Conservation (phyloP, 306 rosid genomes). For the Ziziphus jujuba region DNA sequence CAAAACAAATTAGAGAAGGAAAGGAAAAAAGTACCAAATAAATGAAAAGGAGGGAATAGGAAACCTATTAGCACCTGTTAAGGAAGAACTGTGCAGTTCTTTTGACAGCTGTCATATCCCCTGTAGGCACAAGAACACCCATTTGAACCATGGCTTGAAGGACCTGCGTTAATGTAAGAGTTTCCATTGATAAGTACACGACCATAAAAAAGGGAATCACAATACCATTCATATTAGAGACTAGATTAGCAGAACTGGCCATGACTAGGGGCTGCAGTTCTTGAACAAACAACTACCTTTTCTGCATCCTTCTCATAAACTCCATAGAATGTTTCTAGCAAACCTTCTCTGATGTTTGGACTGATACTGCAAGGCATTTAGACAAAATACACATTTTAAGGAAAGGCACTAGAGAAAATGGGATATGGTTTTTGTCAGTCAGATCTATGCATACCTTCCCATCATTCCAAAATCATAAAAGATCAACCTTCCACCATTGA, state of each 20-base stretch:
- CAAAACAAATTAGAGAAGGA: background rate
- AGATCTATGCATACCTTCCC: conserved; percentile 67
- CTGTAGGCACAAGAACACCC: conserved; percentile 99
- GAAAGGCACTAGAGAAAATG: conserved; percentile 20
- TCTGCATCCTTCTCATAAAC: conserved; percentile 95
- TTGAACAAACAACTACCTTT: conserved; percentile 51
- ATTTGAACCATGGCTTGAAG: conserved; percentile 96
- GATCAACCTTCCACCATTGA: conserved; percentile 99
- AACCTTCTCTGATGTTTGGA: conserved; percentile 91
- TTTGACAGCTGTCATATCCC: conserved; percentile 98
- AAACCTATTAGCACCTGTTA: conserved; percentile 55
- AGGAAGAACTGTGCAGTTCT: conserved; percentile 97
- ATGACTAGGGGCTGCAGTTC: conserved; percentile 7
- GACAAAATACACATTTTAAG: conserved; percentile 18
- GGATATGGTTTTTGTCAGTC: conserved; percentile 12
- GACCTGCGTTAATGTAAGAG: conserved; percentile 56
- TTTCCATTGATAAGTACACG: conserved; percentile 31
- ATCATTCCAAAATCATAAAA: conserved; percentile 99
- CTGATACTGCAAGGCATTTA: conserved; percentile 68
- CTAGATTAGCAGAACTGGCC: background rate
- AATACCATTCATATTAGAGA: conserved; percentile 13
- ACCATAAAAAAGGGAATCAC: conserved; percentile 7
- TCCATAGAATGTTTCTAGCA: conserved; percentile 92
- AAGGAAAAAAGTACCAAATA: background rate
- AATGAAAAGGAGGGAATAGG: background rate